Percentiles rank a stretch among this genome's conserved stretches.
Conservation (phyloP, 2,329 filamentous ascomycete species). For the Aspergillus sp. region DNA sequence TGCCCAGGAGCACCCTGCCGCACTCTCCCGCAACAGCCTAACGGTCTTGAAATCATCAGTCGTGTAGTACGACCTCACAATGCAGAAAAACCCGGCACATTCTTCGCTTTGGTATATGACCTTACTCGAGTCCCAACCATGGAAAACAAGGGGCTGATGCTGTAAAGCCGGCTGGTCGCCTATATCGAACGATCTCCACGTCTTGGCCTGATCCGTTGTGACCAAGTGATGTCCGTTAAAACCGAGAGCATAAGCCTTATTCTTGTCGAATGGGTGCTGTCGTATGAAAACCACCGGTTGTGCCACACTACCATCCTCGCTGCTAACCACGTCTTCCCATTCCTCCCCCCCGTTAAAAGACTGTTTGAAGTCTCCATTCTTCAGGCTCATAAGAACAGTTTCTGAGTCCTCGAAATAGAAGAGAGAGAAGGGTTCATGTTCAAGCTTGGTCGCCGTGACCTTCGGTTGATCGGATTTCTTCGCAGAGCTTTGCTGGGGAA, state of each 20-base stretch:
- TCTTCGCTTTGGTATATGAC: slow-evolving; percentile 80
- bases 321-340: slow-evolving; percentile 68
- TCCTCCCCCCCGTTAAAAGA: slow-evolving; percentile 77
- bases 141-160: slow-evolving; percentile 56
- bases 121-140: slow-evolving; percentile 78
- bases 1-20: slow-evolving; percentile 84
- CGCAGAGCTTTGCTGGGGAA: slow-evolving; percentile 41
- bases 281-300: slow-evolving; percentile 59
- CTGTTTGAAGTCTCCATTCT: slow-evolving; percentile 68
- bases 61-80: slow-evolving; percentile 71
- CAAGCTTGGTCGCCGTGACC: slow-evolving; percentile 66
- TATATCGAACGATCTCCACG: slow-evolving; percentile 74
- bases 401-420: slow-evolving; percentile 93
- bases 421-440: slow-evolving; percentile 66
- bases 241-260: slow-evolving; percentile 79
- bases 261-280: slow-evolving; percentile 76
- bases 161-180: slow-evolving; percentile 36
- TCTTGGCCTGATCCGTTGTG: slow-evolving; percentile 78
- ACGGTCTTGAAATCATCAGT: slow-evolving; percentile 77
- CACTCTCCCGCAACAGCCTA: slow-evolving; percentile 66
- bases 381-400: slow-evolving; percentile 71
- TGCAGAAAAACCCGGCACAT: slow-evolving; percentile 66
- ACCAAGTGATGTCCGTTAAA: slow-evolving; percentile 72
- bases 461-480: slow-evolving; percentile 65
- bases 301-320: slow-evolving; percentile 56